phyloP scores from a whole-genome alignment of 441 rosid genomes.

The Arabidopsis lyrata region DNA sequence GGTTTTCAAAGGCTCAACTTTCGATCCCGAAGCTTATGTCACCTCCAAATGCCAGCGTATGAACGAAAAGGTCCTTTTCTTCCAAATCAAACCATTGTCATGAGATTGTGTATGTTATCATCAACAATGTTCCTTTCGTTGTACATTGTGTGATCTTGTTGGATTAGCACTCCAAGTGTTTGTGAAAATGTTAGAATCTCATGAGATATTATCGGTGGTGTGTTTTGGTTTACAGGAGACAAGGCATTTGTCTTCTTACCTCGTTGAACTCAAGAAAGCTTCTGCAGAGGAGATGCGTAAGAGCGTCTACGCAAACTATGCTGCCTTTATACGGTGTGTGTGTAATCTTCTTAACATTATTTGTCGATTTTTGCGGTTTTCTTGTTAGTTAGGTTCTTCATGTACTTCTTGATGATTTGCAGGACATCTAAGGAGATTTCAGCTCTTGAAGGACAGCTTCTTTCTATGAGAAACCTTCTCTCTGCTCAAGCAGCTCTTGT shows the following conservation, averaged over 20 bases:
- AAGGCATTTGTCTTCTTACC: slow-evolving; percentile 67
- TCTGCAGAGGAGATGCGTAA: slow-evolving; percentile 98
- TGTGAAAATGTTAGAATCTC: not conserved
- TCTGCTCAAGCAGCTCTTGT: slow-evolving; percentile 87
- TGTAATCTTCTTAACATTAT: not conserved
- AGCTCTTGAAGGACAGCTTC: slow-evolving; percentile 87
- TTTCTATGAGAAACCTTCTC: slow-evolving; percentile 79
- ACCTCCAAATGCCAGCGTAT: slow-evolving; percentile 71
- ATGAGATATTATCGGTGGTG: not conserved
- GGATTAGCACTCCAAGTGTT: slow-evolving; percentile 10
- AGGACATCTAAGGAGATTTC: slow-evolving; percentile 96
- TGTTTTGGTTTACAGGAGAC: slow-evolving; percentile 64
- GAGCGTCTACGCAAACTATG: slow-evolving; percentile 91
- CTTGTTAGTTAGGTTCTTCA: slow-evolving; percentile 4
- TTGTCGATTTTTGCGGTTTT: not conserved
- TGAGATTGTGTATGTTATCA: not conserved
- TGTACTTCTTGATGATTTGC: slow-evolving; percentile 21
- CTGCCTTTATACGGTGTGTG: slow-evolving; percentile 88
- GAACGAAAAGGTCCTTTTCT: slow-evolving; percentile 71
- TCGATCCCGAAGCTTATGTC: slow-evolving; percentile 68
- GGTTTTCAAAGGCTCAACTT: slow-evolving; percentile 67
- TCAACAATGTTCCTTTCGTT: not conserved
- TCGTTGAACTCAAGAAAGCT: slow-evolving; percentile 82
- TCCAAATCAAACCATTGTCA: not conserved
- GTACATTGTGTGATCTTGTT: not conserved